Evolutionary conservation across 2,329 filamentous ascomycete genomes (phyloP).

Genomic region (Mollisia scopiformis): DNA sequence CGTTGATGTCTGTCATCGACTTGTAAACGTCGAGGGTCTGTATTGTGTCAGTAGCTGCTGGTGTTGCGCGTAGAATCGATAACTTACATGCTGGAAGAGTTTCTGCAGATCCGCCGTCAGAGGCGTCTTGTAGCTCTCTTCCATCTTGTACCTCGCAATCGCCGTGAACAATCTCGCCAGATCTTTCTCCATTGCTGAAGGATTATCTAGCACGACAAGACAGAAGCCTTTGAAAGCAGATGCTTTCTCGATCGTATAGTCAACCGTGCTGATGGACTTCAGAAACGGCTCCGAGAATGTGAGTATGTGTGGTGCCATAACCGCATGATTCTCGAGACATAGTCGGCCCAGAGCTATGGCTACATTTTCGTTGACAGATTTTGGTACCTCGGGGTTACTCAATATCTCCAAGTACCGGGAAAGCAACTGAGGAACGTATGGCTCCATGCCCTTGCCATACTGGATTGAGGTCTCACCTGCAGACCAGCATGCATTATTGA

Average conservation of each 20-base stretch:
- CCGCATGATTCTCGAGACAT: constrained; percentile 76
- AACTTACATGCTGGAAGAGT: constrained; percentile 35
- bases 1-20: constrained; percentile 55
- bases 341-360: constrained; percentile 90
- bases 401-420: constrained; percentile 81
- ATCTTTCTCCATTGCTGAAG: constrained; percentile 87
- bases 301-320: constrained; percentile 76
- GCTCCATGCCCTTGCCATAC: constrained; percentile 72
- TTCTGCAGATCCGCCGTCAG: constrained; percentile 35
- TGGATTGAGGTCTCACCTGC: constrained; percentile 89
- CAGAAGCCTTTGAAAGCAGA: constrained; percentile 93
- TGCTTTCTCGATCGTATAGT: constrained; percentile 90
- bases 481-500: constrained; percentile 99
- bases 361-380: constrained; percentile 89
- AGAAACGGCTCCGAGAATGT: constrained; percentile 85
- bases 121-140: constrained; percentile 52
- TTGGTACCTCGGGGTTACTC: constrained; percentile 81
- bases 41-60: constrained; percentile 24
- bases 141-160: constrained; percentile 75
- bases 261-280: constrained; percentile 78
- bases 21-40: constrained; percentile 57
- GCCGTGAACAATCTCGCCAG: constrained; percentile 80
- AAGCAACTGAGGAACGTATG: constrained; percentile 77
- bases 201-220: constrained; percentile 81
- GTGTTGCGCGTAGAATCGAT: neutral